Conservation (phyloP, 768 basidiomycete genomes). For the Pleurotus pulmonarius region DNA sequence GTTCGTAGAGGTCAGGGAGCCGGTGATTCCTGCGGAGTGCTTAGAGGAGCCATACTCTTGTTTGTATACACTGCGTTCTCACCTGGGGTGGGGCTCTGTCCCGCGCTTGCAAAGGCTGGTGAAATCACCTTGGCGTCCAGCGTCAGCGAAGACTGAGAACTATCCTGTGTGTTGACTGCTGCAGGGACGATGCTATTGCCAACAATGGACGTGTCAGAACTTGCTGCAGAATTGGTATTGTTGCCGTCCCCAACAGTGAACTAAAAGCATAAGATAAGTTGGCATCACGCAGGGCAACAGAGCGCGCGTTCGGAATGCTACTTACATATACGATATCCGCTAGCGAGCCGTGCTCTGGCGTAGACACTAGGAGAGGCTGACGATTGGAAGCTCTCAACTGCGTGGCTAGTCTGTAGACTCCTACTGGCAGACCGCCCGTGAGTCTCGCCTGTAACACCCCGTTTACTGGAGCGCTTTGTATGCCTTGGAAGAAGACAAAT, state of each 20-base stretch:
- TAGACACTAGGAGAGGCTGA: constrained; percentile 50
- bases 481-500: constrained; percentile 57
- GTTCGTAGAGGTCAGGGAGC: constrained; percentile 51
- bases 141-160: neutral
- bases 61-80: neutral
- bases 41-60: too few species aligned
- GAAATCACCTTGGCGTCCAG: neutral
- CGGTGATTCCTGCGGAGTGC: constrained; percentile 38
- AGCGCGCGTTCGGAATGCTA: too few species aligned
- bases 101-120: neutral
- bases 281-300: too few species aligned
- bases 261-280: too few species aligned
- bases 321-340: too few species aligned
- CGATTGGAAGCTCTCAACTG: constrained; percentile 60
- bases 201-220: neutral
- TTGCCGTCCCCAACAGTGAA: constrained; percentile 22
- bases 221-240: neutral
- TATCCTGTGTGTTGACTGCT: neutral
- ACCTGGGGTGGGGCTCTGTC: neutral
- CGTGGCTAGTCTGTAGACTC: constrained; percentile 55
- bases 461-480: constrained; percentile 39
- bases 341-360: constrained; percentile 58
- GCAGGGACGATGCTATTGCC: neutral
- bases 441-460: constrained; percentile 52
- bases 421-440: constrained; percentile 50